Conservation (phyloP, 148 eudicot genomes). For the Chenopodium album region DNA sequence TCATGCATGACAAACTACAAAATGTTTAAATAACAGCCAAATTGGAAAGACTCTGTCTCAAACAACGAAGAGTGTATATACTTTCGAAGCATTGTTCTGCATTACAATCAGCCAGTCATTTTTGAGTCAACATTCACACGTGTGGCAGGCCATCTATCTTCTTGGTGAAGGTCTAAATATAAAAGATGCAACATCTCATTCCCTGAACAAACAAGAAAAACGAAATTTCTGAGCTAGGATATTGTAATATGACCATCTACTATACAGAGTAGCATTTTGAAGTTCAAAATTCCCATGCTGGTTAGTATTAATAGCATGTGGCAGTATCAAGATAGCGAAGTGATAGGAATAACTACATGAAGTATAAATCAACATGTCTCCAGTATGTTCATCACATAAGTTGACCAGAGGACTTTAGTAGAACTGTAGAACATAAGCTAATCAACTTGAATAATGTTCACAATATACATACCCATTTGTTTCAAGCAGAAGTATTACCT, state of each 20-base stretch:
- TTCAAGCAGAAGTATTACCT: background rate
- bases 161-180: background rate
- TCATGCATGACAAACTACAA: slow-evolving; percentile 10
- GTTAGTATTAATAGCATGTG: background rate
- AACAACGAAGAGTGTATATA: background rate
- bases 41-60: background rate
- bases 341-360: background rate
- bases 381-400: background rate
- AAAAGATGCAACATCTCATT: slow-evolving; percentile 4
- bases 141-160: slow-evolving; percentile 5
- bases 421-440: background rate
- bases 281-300: background rate
- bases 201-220: slow-evolving; percentile 20
- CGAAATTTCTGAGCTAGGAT: background rate
- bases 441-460: background rate
- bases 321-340: background rate
- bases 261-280: background rate
- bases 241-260: background rate
- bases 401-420: background rate
- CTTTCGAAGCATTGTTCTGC: background rate
- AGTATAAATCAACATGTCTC: background rate
- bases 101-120: slow-evolving; percentile 9
- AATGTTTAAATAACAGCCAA: background rate
- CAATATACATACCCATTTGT: background rate
- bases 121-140: background rate